These are phyloP conservation scores for Aspergillus aculeatus DNA, from an alignment of 2,329 filamentous ascomycete species.

Conservation along the genomic window DNA sequence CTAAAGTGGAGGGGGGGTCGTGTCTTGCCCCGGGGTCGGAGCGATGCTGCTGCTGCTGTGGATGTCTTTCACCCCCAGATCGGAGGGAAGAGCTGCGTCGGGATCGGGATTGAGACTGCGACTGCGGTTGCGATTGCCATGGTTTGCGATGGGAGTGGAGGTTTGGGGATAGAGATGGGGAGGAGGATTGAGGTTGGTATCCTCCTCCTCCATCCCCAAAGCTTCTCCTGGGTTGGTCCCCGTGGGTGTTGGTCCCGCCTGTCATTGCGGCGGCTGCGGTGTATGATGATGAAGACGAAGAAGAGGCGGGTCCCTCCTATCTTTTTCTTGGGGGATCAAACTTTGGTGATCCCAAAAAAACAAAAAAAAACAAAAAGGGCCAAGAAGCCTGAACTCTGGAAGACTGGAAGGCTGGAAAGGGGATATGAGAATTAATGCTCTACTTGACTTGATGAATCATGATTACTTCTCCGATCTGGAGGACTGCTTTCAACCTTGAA, in stretches of 20 bases:
- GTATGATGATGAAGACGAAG: not conserved
- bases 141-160: constrained; percentile 3
- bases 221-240: not conserved
- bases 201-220: not conserved
- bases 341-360: not conserved
- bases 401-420: not conserved
- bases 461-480: not conserved
- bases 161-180: constrained; percentile 16
- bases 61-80: not conserved
- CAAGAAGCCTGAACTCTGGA: not conserved
- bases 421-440: not conserved
- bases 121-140: constrained; percentile 5
- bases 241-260: not conserved
- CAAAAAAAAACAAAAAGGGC: not conserved
- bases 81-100: not conserved
- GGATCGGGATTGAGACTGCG: not conserved
- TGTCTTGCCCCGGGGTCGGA: not conserved
- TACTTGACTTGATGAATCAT: not conserved
- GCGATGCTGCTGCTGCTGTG: not conserved
- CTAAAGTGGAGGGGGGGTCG: too few species aligned
- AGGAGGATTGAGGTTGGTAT: not conserved
- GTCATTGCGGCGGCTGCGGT: not conserved
- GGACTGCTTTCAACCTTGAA: not conserved
- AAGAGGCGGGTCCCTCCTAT: not conserved
- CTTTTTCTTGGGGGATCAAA: not conserved